Conservation (phyloP, 2,329 filamentous ascomycete genomes). For the Talaromyces sp. region DNA sequence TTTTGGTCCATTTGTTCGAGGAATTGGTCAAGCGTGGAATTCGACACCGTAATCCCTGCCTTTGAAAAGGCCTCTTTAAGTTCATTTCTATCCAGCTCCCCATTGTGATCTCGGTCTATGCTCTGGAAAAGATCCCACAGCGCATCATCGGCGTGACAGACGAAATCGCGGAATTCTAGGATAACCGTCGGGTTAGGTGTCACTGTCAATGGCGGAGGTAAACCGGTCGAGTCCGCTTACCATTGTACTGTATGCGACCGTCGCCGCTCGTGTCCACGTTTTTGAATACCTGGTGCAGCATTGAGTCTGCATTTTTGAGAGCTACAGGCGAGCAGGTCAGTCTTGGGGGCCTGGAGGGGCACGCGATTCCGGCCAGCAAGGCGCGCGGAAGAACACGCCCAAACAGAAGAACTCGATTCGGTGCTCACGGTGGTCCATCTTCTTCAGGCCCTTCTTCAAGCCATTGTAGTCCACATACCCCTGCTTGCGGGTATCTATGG, state of each 20-base stretch:
- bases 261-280: slow-evolving; percentile 82
- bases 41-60: slow-evolving; percentile 73
- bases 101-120: slow-evolving; percentile 82
- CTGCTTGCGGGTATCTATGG: slow-evolving; percentile 68
- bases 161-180: slow-evolving; percentile 81
- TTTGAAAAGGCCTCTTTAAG: slow-evolving; percentile 70
- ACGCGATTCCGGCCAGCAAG: slow-evolving; percentile 10
- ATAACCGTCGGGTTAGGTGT: slow-evolving; percentile 11
- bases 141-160: slow-evolving; percentile 79
- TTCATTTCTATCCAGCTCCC: slow-evolving; percentile 80
- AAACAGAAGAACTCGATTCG: slow-evolving; percentile 7
- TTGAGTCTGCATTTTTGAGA: slow-evolving; percentile 83
- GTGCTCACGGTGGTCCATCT: slow-evolving; percentile 82
- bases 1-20: slow-evolving; percentile 87
- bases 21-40: slow-evolving; percentile 72
- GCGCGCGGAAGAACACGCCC: neutral
- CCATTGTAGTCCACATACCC: slow-evolving; percentile 80
- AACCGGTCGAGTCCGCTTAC: slow-evolving; percentile 43
- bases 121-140: slow-evolving; percentile 74
- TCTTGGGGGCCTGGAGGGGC: neutral
- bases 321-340: slow-evolving; percentile 38
- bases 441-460: slow-evolving; percentile 75
- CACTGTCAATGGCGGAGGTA: slow-evolving; percentile 5
- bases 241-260: slow-evolving; percentile 84
- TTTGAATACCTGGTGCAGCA: slow-evolving; percentile 73